Conservation (phyloP, 805 yeast genomes). For the Hanseniaspora guilliermondii region DNA sequence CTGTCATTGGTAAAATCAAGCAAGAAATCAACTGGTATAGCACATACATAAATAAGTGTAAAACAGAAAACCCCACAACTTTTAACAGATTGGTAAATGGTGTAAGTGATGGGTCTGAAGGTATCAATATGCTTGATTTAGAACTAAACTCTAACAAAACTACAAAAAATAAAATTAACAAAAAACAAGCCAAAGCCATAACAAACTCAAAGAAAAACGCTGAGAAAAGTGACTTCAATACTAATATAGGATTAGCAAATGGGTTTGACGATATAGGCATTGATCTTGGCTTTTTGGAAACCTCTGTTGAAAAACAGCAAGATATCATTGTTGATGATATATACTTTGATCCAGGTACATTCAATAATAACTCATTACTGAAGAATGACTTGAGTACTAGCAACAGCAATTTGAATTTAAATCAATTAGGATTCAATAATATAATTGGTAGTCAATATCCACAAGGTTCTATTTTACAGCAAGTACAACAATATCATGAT, state of each 20-base stretch:
- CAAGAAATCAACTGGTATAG: conserved; percentile 22
- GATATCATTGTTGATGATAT: conserved; percentile 8
- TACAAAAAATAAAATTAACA: conserved; percentile 1
- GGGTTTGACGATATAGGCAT: conserved; percentile 12
- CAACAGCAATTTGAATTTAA: conserved; percentile 1
- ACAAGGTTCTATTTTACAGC: conserved; percentile 8
- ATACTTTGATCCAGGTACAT: conserved; percentile 3
- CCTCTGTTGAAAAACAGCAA: background rate
- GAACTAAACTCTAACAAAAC: background rate
- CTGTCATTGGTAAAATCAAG: conserved; percentile 19
- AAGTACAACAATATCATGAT: conserved; percentile 10
- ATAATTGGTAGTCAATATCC: conserved; percentile 1
- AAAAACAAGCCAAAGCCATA: background rate
- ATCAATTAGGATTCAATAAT: background rate
- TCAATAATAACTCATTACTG: background rate
- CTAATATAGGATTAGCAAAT: conserved; percentile 2
- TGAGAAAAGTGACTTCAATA: background rate
- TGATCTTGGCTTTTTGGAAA: conserved; percentile 4
- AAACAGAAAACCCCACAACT: conserved; percentile 10
- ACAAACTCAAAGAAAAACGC: background rate
- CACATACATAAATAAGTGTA: conserved; percentile 12
- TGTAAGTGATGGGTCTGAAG: conserved; percentile 9
- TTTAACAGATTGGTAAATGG: conserved; percentile 9
- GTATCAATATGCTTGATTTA: conserved; percentile 11
- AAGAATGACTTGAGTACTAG: background rate